Evolutionary conservation across 805 yeast genomes (phyloP).

Genomic region (Naumovozyma dairenensis): DNA sequence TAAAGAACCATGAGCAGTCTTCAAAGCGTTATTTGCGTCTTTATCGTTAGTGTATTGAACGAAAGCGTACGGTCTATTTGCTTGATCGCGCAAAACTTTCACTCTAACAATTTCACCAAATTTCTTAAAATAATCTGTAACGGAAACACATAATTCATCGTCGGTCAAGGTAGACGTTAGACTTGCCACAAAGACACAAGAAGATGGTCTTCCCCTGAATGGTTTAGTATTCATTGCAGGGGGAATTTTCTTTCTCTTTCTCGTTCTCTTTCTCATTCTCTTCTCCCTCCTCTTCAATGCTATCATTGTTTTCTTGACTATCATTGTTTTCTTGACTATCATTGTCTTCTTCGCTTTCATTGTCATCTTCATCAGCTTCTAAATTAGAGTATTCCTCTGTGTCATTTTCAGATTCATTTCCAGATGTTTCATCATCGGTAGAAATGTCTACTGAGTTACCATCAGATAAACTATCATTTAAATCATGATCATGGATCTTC

Average conservation of each 20-base stretch:
- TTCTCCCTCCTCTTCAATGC: constrained; percentile 1
- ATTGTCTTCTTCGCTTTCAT: neutral
- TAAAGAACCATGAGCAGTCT: constrained; percentile 55
- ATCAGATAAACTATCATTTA: no score
- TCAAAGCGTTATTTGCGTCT: constrained; percentile 61
- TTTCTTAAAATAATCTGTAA: constrained; percentile 52
- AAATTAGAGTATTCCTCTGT: no score
- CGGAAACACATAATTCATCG: constrained; percentile 61
- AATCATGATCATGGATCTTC: no score
- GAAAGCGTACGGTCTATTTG: constrained; percentile 84
- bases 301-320: neutral
- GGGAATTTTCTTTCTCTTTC: neutral
- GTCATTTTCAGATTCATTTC: no score
- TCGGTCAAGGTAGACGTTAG: constrained; percentile 56
- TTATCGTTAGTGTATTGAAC: constrained; percentile 69
- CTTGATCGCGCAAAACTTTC: constrained; percentile 73
- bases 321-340: constrained; percentile 1
- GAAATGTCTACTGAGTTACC: no score
- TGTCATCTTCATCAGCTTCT: neutral
- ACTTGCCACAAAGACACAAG: constrained; percentile 84
- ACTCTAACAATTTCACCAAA: constrained; percentile 69
- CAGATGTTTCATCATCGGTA: no score
- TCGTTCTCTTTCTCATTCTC: constrained; percentile 2
- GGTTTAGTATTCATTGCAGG: no score
- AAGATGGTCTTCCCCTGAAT: constrained; percentile 62